Base-by-base conservation (phyloP, 2,329 filamentous ascomycete genomes). In the Sarocladium strictum region DNA sequence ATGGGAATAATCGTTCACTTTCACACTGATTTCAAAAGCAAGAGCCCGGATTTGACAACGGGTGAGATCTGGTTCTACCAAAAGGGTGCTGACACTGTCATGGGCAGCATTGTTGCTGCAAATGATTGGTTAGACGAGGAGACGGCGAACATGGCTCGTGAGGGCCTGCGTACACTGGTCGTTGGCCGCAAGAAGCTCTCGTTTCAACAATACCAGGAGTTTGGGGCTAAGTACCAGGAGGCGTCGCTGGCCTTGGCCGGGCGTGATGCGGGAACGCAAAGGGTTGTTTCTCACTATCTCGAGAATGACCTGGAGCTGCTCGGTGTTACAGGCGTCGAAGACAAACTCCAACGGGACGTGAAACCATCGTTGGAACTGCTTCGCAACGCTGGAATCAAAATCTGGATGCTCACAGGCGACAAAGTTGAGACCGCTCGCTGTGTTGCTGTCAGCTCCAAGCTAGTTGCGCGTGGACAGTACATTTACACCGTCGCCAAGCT, bases 51-150 rank as follows among this genome's bases (percentile, higher is more conserved):
- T 37, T 71, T 82, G 11, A 75, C 77, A 11, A 77, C 77, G 47
- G 85, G 88, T 14, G 93, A 97, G 65, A 93, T 97, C 27, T 97
- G 93, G 89, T 99, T 99, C 72, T 97, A 93, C 66, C 92, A 99
- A 65, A 99, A 99, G 71, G 94, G 94, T 58, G 95, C 94, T 2
- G 95, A 99, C 67, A 97, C 94, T 0, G 93, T 99, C 59, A 99
- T 99, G 95, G 83, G 86, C n/a, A 81, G 86, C 2, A 97, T 99
- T 60, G 94, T 99, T 33, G 90, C 88, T 7, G 84, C 92, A 17
- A 99, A 97, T 65, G 94, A 99, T 73, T 99, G 94, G 95, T 83
- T 99, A 0, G 94, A 99, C 61, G 94, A 99, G 69, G 94, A 99
- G 69, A 97, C 94, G 0, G 90, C 90, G n/a, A 99, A 99, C 68